A percentile compares a stretch with the other conserved stretches of the same genome.
Conservation (phyloP, 1,139 yeast genomes). For the Meyerozyma sp. region DNA sequence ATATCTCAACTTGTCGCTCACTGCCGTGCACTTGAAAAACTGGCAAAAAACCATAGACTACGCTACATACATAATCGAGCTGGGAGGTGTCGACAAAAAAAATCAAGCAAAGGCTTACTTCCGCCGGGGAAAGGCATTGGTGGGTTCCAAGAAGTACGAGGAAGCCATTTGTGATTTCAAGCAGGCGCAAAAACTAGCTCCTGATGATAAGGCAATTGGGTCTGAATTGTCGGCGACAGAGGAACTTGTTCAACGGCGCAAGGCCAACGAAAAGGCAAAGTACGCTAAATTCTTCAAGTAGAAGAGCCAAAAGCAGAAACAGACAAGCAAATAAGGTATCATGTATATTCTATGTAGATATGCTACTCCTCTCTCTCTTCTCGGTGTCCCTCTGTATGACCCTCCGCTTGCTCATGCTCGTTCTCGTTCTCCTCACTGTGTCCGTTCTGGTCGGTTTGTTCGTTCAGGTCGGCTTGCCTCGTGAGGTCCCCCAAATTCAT, state of each 20-base stretch:
- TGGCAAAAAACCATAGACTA: conserved; percentile 45
- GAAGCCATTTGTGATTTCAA: conserved; percentile 44
- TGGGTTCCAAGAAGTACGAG: conserved; percentile 40
- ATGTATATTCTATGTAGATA: neutral
- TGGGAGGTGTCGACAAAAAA: conserved; percentile 18
- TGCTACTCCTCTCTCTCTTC: conserved; percentile 1
- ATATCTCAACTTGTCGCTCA: conserved; percentile 56
- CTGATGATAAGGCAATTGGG: conserved; percentile 46
- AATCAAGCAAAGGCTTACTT: conserved; percentile 54
- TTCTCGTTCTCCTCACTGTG: neutral
- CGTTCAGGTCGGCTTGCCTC: neutral
- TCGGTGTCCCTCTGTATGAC: neutral
- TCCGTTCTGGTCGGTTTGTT: neutral
- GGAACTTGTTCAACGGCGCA: conserved; percentile 31
- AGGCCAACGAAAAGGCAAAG: conserved; percentile 46
- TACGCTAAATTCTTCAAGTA: conserved; percentile 52
- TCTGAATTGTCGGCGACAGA: conserved; percentile 39
- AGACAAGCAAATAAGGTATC: no score
- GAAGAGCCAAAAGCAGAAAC: no score
- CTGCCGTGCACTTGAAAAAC: conserved; percentile 42
- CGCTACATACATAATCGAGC: conserved; percentile 51
- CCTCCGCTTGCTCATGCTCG: conserved; percentile 1
- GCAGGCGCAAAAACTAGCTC: conserved; percentile 39
- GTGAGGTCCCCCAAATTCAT: conserved; percentile 21
- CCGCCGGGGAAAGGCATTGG: conserved; percentile 51